Evolutionary conservation across 2,329 filamentous ascomycete genomes (phyloP).

Genomic region (Eutypa lata): DNA sequence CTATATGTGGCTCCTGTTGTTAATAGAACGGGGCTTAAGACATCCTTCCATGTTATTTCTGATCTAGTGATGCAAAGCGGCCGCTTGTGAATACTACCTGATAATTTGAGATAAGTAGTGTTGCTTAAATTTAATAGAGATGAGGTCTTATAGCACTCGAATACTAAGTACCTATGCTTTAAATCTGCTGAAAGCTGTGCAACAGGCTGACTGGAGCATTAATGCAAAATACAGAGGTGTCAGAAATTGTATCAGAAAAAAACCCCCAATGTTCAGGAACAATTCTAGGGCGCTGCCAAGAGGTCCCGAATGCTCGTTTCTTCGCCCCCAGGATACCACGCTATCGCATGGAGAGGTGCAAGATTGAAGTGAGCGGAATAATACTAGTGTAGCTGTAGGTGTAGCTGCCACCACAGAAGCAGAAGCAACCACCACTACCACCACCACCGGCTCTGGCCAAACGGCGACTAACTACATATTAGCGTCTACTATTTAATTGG

Average conservation of each 20-base stretch:
- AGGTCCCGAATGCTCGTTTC: neutral
- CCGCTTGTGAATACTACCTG: no score
- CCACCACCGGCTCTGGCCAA: neutral
- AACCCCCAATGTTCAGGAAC: neutral
- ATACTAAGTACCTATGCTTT: neutral
- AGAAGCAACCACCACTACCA: no score
- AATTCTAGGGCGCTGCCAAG: neutral
- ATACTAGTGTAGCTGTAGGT: no score
- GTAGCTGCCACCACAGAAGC: neutral
- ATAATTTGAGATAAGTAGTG: no score
- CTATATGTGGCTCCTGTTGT: neutral
- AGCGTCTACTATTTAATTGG: slow-evolving; percentile 10
- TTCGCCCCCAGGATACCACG: neutral
- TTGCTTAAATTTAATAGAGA: no score
- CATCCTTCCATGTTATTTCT: neutral
- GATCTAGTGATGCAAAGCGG: no score
- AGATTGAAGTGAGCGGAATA: neutral
- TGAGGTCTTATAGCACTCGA: no score
- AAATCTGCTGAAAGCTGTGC: no score
- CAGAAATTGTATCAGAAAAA: neutral
- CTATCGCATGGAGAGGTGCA: neutral
- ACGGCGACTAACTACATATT: neutral
- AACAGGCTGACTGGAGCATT: no score
- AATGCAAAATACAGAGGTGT: no score
- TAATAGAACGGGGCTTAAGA: neutral